Evolutionary conservation across 176 grass and related monocot genomes (phyloP), one percentile per base, ranked within the genome.

Genomic region (Elaeis guineensis): DNA sequence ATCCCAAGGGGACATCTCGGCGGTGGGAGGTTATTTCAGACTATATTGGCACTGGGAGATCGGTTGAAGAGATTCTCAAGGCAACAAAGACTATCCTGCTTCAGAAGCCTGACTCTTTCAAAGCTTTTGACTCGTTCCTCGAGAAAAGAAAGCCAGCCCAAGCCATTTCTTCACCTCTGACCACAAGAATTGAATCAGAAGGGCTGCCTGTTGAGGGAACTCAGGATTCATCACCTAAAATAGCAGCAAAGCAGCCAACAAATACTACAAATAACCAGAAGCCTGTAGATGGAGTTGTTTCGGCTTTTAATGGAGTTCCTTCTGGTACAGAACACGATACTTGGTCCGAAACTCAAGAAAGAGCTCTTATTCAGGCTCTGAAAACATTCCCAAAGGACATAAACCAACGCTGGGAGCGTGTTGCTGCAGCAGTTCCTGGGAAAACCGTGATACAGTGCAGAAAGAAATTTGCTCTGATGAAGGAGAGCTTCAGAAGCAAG

Each of bases 21-120:
- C 89, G 93, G 52, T 98, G 93, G 93, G 93, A 98, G 66, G 93
- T 89, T 17, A 81, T 98, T 80, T 86, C 93, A 4, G 93, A 89
- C 23, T 98, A 86, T 72, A 83, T 98, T 75, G 87, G 93, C 16
- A 98, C 87, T 16, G 60, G 62, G 18, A 82, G 93, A 73, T 89
- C 93, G 3, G 87, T 86, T 44, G 93, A 98, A 61, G 93, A 98
- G 66, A 92, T 98, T 74, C 79, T 92, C n/a, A 98, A 89, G 70
- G 93, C 93, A 48, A 92, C 93, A 0, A 92, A 92, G 65, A 92
- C 76, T 18, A 79, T 98, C 62, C 93, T 98, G 48, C 79, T 98
- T 35, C 84, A 89, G 77, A 98, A 98, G 66, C 93, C 93, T 21
- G 93, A 98, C 64, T 98, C 93, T 57, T 16, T 78, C 16, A 98